phyloP scores from a whole-genome alignment of 106 monocot genomes.

The Allium sativum region DNA sequence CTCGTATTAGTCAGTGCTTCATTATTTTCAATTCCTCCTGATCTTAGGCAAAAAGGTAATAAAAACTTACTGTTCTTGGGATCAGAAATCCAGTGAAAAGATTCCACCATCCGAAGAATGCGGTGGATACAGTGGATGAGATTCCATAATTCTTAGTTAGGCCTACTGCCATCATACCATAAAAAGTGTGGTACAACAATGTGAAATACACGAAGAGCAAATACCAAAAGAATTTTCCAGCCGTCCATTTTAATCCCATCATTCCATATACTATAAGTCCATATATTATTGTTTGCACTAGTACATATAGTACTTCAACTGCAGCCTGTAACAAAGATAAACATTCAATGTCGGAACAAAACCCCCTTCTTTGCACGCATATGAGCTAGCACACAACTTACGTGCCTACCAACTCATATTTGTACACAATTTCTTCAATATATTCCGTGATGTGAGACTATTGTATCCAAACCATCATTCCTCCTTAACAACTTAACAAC shows the following conservation, averaged over 20 bases:
- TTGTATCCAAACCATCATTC: too few relatives aligned
- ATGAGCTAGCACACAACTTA: too few relatives aligned
- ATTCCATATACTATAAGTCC: slow-evolving; percentile 17
- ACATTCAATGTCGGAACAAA: too few relatives aligned
- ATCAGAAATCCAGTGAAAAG: slow-evolving; percentile 66
- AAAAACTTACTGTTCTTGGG: slow-evolving; percentile 44
- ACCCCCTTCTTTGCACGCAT: too few relatives aligned
- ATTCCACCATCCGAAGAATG: slow-evolving; percentile 71
- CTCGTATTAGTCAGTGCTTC: too few relatives aligned
- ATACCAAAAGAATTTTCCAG: slow-evolving; percentile 14
- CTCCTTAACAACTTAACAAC: too few relatives aligned
- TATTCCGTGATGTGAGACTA: too few relatives aligned
- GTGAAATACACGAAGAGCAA: slow-evolving; percentile 15
- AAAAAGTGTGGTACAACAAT: slow-evolving; percentile 13
- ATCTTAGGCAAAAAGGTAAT: not conserved
- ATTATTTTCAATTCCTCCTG: too few relatives aligned
- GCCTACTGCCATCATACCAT: slow-evolving; percentile 62
- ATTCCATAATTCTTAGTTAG: slow-evolving; percentile 71
- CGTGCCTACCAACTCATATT: too few relatives aligned
- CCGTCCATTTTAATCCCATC: slow-evolving; percentile 19
- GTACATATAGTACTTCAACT: slow-evolving; percentile 40
- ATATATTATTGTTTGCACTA: slow-evolving; percentile 31
- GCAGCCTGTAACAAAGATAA: slow-evolving; percentile 23
- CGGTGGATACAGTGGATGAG: slow-evolving; percentile 54
- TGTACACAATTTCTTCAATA: too few relatives aligned